Conservation (phyloP, 2,329 filamentous ascomycete species). For the Hypoxylon rubiginosum region DNA sequence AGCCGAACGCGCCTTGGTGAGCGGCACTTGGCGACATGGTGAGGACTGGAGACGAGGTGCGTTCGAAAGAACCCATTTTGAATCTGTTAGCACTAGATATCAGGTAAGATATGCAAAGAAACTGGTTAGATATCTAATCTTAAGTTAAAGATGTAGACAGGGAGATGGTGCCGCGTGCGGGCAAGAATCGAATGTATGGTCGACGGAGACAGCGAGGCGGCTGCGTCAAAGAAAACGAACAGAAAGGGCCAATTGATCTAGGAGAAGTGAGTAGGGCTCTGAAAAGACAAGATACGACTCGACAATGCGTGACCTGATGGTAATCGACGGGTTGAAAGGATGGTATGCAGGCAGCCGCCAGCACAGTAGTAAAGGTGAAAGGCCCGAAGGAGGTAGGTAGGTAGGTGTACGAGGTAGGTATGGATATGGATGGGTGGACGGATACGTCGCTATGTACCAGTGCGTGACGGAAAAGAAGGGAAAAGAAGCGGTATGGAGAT, state of each 20-base stretch:
- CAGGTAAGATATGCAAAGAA: constrained; percentile 49
- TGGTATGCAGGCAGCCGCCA: constrained; percentile 26
- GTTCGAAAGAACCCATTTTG: constrained; percentile 55
- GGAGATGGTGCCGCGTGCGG: constrained; percentile 35
- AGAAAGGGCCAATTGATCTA: constrained; percentile 43
- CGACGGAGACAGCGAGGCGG: constrained; percentile 21
- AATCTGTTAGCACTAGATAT: constrained; percentile 50
- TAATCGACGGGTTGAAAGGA: constrained; percentile 19
- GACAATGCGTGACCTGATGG: constrained; percentile 12
- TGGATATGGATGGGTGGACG: constrained; percentile 6
- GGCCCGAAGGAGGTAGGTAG: background rate
- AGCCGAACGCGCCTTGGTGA: constrained; percentile 58
- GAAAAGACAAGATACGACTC: constrained; percentile 30
- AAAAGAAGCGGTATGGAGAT: constrained; percentile 38
- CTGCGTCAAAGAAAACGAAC: constrained; percentile 22
- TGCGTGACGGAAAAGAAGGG: constrained; percentile 15
- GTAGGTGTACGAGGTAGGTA: constrained; percentile 8
- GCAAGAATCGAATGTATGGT: constrained; percentile 23
- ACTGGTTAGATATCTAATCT: constrained; percentile 45
- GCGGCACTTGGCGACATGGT: constrained; percentile 61
- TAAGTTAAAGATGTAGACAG: constrained; percentile 12
- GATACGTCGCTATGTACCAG: constrained; percentile 17
- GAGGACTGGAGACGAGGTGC: constrained; percentile 55
- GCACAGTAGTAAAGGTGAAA: constrained; percentile 16
- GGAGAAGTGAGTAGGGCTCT: constrained; percentile 43